Percentiles rank a stretch among this genome's conserved stretches.
These are phyloP conservation scores for Chytriomyces confervae DNA, from an alignment of 192 early-diverging fungal genomes.

Conservation along the genomic window DNA sequence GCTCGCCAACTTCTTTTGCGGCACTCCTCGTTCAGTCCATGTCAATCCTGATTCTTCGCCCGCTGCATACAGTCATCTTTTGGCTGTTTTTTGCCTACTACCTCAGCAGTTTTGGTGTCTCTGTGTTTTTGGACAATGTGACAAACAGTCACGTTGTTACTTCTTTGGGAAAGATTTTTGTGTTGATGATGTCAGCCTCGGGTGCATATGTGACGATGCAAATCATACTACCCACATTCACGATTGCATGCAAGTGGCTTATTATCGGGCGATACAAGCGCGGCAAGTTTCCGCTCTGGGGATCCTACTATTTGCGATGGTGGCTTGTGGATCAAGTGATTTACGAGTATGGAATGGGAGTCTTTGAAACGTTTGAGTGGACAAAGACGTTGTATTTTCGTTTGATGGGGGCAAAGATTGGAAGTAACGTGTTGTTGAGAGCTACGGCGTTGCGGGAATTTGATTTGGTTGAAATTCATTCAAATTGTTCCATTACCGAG, in stretches of 20 bases:
- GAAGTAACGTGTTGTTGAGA: conserved; percentile 32
- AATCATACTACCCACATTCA: conserved; percentile 42
- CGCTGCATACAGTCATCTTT: conserved; percentile 14
- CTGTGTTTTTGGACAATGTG: not conserved
- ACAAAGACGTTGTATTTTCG: conserved; percentile 34
- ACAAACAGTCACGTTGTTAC: not conserved
- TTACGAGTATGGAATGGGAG: conserved; percentile 28
- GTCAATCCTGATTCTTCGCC: not conserved
- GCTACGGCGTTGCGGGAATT: conserved; percentile 44
- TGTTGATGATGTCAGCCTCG: conserved; percentile 14
- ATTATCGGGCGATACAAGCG: conserved; percentile 51
- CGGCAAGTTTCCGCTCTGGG: conserved; percentile 51
- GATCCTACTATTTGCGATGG: conserved; percentile 51
- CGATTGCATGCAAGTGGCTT: conserved; percentile 48
- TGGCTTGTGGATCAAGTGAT: conserved; percentile 51
- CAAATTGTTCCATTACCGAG: conserved; percentile 37
- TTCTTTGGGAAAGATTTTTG: not conserved
- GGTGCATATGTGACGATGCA: conserved; percentile 5
- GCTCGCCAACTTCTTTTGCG: not conserved
- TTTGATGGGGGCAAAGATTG: conserved; percentile 46
- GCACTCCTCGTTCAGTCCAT: conserved; percentile 9
- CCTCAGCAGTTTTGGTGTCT: not conserved
- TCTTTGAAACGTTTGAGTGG: conserved; percentile 34
- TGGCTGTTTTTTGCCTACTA: conserved; percentile 4
- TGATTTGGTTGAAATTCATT: conserved; percentile 51